Evolutionary conservation across 805 yeast species (phyloP), one percentile per base, ranked within the genome.

Genomic region (Helenozyma baotianmanensis): DNA sequence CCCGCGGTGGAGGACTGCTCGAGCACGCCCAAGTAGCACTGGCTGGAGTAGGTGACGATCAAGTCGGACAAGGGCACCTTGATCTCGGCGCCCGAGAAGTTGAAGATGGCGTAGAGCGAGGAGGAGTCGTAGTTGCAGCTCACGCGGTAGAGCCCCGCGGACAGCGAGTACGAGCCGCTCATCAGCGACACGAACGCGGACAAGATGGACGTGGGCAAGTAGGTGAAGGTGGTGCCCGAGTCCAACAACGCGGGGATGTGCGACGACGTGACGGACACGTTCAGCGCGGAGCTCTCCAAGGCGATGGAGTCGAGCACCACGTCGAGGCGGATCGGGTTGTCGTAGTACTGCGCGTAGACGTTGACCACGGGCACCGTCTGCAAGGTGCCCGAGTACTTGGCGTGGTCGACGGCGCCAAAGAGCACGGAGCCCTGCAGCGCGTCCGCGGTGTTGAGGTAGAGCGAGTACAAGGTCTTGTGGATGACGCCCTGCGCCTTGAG

Each of bases 401-500:
- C 62, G 38, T 58, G 62, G 44, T 66, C 72, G 7, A 64, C 60
- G 9, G 69, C 72, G 5, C 72, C 72, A 51, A 66, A 66, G 36
- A 66, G 52, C 14, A 66, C 43, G 14, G 56, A 48, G 8, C 72
- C 72, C 3, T 54, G 22, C 10, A 32, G 38, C 9, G 61, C 47
- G 13, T 12, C n/a, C 14, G 51, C 45, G 3, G 59, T 56, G 44
- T 78, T 72, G 54, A 84, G 64, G 47, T 64, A 82, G 35, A 84
- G 60, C 0, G 90, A 82, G 53, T 80, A 84, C 1, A 74, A 74
- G 24, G 67, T 64, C 30, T 70, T 68, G 27, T 68, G 48, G 39
- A 78, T 82, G 25, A 72, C 48, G 0, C 88, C 89, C 33, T 72
- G 71, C 21, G 61, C 51, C 31, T 69, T 77, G 64, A 86, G 56